A percentile compares a stretch with the other conserved stretches of the same genome.
These are phyloP conservation scores for Aphelidium insulamus DNA, from an alignment of 371 early-diverging fungal genomes.

Conservation along the genomic window DNA sequence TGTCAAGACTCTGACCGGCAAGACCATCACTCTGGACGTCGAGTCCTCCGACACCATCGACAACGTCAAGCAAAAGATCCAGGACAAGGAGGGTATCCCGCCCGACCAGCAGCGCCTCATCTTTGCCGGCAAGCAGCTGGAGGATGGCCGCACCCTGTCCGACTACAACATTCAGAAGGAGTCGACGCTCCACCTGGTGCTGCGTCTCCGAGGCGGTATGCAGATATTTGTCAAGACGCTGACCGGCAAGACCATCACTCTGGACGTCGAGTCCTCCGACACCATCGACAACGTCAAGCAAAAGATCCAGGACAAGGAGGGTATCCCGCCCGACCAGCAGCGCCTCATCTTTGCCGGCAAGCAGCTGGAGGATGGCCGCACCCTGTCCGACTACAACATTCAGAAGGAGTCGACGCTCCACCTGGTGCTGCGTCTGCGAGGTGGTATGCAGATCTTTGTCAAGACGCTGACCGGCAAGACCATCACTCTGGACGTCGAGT, in stretches of 20 bases:
- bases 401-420: conserved; percentile 70
- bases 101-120: conserved; percentile 68
- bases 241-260: conserved; percentile 63
- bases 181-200: too few relatives aligned
- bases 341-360: conserved; percentile 94
- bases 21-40: conserved; percentile 95
- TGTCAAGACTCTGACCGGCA: conserved; percentile 96
- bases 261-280: conserved; percentile 56
- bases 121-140: conserved; percentile 63
- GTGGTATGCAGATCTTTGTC: conserved; percentile 84
- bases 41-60: conserved; percentile 90
- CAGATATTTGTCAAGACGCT: conserved; percentile 69
- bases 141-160: conserved; percentile 47
- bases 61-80: conserved; percentile 91
- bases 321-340: conserved; percentile 54
- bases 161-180: conserved; percentile 65
- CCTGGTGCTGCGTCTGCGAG: conserved; percentile 59
- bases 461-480: conserved; percentile 98
- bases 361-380: conserved; percentile 82
- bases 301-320: conserved; percentile 25
- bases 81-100: conserved; percentile 92
- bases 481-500: conserved; percentile 93
- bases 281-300: conserved; percentile 60
- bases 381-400: conserved; percentile 65
- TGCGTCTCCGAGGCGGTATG: conserved; percentile 18